Evolutionary conservation across 140 eudicot species (phyloP), one percentile per base, ranked within the genome.

Genomic region (Ambrosia hybrid): DNA sequence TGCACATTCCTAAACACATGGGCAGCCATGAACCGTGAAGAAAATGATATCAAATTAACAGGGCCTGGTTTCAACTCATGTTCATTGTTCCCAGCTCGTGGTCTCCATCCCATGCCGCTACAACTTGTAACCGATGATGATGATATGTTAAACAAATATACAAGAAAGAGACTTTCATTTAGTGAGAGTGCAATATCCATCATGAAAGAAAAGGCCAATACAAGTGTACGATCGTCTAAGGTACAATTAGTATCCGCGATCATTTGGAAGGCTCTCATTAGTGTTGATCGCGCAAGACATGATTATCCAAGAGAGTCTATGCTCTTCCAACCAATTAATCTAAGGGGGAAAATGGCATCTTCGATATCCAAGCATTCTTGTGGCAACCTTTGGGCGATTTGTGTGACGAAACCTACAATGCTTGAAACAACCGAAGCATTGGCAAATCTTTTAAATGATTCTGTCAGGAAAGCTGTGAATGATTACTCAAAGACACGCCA

Each of bases 191-290:
- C 55, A 49, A 49, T 49, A 49, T 49, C 55, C 14, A 2, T 12
- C 55, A 49, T 49, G 55, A 49, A 12, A 49, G 55, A 10, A 49
- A 49, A 49, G 55, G 55, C 12, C 55, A 49, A 9, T 3, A 49
- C 55, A 49, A 49, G 14, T 10, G 55, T 10, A 49, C 55, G 5
- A 4, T 49, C 9, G 4, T 49, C 55, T 0, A 49, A 49, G 55
- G 4, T 0, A 11, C 55, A 49, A 0, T 11, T 49, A 12, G 55
- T 49, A 49, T 49, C 14, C 0, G 55, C 55, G 55, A 49, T 12
- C 55, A 49, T 49, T 49, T 49, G 55, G 55, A 49, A 49, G 55
- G 55, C 15, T 49, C 55, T 49, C 55, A 49, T 49, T 49, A n/a
- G 55, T 11, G 55, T 49, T 1, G 14, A 49, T 49, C 13, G 55